These are phyloP conservation scores for Geum urbanum DNA, from an alignment of 306 rosid species.

Conservation along the genomic window DNA sequence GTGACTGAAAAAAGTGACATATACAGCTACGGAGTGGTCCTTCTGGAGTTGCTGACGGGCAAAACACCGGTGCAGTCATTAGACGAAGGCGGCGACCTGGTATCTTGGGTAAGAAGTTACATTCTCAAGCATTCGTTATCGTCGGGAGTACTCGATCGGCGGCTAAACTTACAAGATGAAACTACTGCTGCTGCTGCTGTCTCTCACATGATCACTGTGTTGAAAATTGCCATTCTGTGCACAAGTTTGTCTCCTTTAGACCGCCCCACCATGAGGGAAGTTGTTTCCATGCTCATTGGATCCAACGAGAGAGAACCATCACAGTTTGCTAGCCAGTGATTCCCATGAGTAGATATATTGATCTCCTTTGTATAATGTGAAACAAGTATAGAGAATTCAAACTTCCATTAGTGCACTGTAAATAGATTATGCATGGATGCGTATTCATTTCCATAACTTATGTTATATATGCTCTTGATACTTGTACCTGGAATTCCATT, in stretches of 20 bases:
- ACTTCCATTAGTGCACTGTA: neutral
- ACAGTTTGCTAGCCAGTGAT: conserved; percentile 27
- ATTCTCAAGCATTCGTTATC: conserved; percentile 39
- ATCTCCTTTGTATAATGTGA: neutral
- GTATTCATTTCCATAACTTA: neutral
- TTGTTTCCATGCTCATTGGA: conserved; percentile 58
- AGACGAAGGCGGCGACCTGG: conserved; percentile 81
- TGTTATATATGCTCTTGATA: too few relatives aligned
- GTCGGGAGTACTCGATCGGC: conserved; percentile 48
- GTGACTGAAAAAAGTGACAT: conserved; percentile 83
- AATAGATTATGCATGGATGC: neutral
- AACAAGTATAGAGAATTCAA: neutral
- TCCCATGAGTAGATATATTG: conserved; percentile 19
- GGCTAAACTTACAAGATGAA: conserved; percentile 48
- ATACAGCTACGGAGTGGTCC: conserved; percentile 81
- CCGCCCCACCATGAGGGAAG: conserved; percentile 69
- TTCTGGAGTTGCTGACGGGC: conserved; percentile 77
- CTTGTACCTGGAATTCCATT: too few relatives aligned
- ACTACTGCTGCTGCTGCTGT: conserved; percentile 27
- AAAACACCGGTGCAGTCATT: conserved; percentile 66
- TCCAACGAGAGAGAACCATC: conserved; percentile 50
- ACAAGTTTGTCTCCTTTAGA: conserved; percentile 53
- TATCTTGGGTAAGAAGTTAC: conserved; percentile 56
- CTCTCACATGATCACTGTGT: conserved; percentile 64
- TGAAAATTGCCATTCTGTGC: conserved; percentile 70